Percentiles rank a stretch among this genome's conserved stretches.
These are phyloP conservation scores for Lepidium aucheri DNA, from an alignment of 345 rosid genomes.

Conservation along the genomic window DNA sequence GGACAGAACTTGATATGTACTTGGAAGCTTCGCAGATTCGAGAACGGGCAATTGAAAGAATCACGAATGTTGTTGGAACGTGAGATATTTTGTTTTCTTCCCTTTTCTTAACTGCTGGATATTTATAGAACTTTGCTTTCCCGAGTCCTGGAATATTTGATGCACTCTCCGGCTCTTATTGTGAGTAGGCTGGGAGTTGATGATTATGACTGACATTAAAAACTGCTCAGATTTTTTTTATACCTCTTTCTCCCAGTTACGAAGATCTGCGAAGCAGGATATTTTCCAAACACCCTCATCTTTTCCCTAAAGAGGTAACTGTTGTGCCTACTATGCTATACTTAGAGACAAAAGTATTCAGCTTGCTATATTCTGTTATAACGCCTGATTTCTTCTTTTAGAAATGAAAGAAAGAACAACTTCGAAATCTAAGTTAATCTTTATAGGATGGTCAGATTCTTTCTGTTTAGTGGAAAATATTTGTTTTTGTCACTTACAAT, in stretches of 20 bases:
- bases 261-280: constrained; percentile 69
- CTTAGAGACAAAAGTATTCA: not conserved
- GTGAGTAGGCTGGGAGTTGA: not conserved
- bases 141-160: not conserved
- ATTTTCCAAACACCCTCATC: constrained; percentile 78
- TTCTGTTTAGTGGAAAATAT: not conserved
- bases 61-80: constrained; percentile 85
- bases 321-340: not conserved
- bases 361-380: not conserved
- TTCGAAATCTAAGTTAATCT: not conserved
- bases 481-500: not conserved
- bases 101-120: not conserved
- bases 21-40: constrained; percentile 94
- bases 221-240: not conserved
- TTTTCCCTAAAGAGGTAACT: constrained; percentile 84
- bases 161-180: not conserved
- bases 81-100: constrained; percentile 28
- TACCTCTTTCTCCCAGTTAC: constrained; percentile 36
- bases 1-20: constrained; percentile 85
- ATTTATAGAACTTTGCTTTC: constrained; percentile 9
- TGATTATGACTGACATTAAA: not conserved
- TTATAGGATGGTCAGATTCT: not conserved
- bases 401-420: not conserved
- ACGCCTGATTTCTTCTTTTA: not conserved
- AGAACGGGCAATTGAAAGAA: constrained; percentile 85